A percentile compares a stretch with the other conserved stretches of the same genome.
These are phyloP conservation scores for Cryptosporidium ryanae DNA, from an alignment of 169 alveolate species.

Conservation along the genomic window DNA sequence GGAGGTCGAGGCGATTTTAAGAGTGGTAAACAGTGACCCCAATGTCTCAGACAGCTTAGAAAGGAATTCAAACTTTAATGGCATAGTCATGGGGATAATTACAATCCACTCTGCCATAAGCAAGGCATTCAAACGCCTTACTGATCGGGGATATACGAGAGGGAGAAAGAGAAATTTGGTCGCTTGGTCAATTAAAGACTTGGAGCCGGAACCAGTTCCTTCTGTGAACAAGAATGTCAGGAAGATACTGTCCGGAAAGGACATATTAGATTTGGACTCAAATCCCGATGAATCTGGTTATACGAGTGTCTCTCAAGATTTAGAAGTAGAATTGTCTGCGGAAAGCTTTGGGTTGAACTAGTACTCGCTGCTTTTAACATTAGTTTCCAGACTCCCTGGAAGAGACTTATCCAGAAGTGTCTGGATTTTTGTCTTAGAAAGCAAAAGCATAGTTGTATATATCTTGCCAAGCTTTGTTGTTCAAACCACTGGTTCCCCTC, in stretches of 20 bases:
- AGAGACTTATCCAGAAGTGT: no score
- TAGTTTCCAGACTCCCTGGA: neutral
- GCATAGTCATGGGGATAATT: conserved; percentile 33
- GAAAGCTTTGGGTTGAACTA: neutral
- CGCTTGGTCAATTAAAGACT: conserved; percentile 58
- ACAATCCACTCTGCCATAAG: conserved; percentile 39
- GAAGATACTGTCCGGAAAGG: conserved; percentile 34
- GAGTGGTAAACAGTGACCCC: conserved; percentile 23
- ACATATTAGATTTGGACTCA: neutral
- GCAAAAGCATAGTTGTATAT: no score
- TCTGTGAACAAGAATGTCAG: conserved; percentile 15
- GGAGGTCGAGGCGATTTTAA: conserved; percentile 41
- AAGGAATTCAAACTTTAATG: conserved; percentile 6
- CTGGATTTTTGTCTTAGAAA: no score
- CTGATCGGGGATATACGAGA: conserved; percentile 19
- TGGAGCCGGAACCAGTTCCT: conserved; percentile 51
- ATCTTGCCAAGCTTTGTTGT: no score
- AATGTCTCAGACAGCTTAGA: conserved; percentile 22
- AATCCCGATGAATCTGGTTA: neutral
- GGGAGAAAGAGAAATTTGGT: conserved; percentile 24
- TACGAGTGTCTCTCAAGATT: neutral
- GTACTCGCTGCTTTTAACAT: neutral
- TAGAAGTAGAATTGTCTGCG: conserved; percentile 3
- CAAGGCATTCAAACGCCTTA: conserved; percentile 25
- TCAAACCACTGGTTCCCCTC: no score